These are phyloP conservation scores for Aspergillus brasiliensis DNA, from an alignment of 2,329 filamentous ascomycete genomes.

Conservation along the genomic window DNA sequence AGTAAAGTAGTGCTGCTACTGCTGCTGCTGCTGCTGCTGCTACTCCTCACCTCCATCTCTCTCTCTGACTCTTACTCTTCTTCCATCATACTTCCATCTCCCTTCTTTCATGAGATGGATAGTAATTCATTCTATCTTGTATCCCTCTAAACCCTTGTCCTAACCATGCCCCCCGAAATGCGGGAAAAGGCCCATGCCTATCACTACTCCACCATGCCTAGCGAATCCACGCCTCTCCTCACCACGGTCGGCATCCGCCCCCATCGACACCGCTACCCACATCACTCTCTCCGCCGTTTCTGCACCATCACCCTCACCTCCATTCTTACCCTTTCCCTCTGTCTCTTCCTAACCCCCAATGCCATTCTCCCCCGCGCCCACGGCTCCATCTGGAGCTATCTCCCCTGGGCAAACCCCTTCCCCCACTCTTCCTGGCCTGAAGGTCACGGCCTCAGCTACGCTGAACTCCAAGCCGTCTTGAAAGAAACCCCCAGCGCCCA, in stretches of 20 bases:
- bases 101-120: background rate
- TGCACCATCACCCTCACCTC: constrained; percentile 45
- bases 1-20: too few species aligned
- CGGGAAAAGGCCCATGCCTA: constrained; percentile 39
- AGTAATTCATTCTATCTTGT: background rate
- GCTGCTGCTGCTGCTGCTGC: background rate
- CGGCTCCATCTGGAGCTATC: constrained; percentile 42
- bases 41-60: background rate
- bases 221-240: constrained; percentile 47
- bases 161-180: constrained; percentile 26
- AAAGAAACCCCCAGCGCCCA: constrained; percentile 56
- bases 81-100: background rate
- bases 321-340: constrained; percentile 40
- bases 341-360: constrained; percentile 46
- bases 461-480: constrained; percentile 59
- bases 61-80: background rate
- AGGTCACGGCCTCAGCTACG: constrained; percentile 52
- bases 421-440: constrained; percentile 45
- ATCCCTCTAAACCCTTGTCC: constrained; percentile 1
- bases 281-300: constrained; percentile 44
- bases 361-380: constrained; percentile 41
- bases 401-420: constrained; percentile 42
- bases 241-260: constrained; percentile 42
- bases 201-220: constrained; percentile 29
- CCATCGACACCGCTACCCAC: constrained; percentile 44